Evolutionary conservation across 1,284 basidiomycete species (phyloP).

Genomic region (Pyrrhoderma lamaoense): DNA sequence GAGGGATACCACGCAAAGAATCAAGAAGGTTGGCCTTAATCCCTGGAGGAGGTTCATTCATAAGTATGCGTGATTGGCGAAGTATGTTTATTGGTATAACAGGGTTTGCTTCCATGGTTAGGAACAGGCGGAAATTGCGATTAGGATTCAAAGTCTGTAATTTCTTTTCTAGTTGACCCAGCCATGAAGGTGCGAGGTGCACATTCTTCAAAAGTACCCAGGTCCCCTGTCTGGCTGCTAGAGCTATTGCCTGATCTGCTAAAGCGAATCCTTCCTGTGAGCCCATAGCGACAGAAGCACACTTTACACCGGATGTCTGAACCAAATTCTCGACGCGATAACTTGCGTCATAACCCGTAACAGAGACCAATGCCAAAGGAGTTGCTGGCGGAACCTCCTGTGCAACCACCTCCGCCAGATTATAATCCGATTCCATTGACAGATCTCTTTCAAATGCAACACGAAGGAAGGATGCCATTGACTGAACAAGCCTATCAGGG

Average conservation of each 20-base stretch:
- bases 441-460: slow-evolving; percentile 76
- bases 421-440: slow-evolving; percentile 61
- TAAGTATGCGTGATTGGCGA: slow-evolving; percentile 88
- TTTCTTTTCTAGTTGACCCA: slow-evolving; percentile 92
- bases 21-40: slow-evolving; percentile 92
- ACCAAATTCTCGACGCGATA: slow-evolving; percentile 90
- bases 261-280: slow-evolving; percentile 93
- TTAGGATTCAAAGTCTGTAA: slow-evolving; percentile 88
- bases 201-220: slow-evolving; percentile 97
- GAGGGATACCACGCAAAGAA: slow-evolving; percentile 73
- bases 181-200: slow-evolving; percentile 89
- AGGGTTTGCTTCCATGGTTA: slow-evolving; percentile 93
- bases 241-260: slow-evolving; percentile 89
- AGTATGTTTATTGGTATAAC: slow-evolving; percentile 93
- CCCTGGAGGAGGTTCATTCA: slow-evolving; percentile 96
- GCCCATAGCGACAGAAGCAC: slow-evolving; percentile 93
- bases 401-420: slow-evolving; percentile 69
- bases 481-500: slow-evolving; percentile 82
- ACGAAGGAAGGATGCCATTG: slow-evolving; percentile 68
- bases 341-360: slow-evolving; percentile 95
- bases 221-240: slow-evolving; percentile 83
- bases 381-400: slow-evolving; percentile 76
- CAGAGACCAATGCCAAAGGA: slow-evolving; percentile 86
- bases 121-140: slow-evolving; percentile 87
- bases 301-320: slow-evolving; percentile 65